phyloP scores from a whole-genome alignment of 768 basidiomycete species.

The Panaeolus cyanescens region DNA sequence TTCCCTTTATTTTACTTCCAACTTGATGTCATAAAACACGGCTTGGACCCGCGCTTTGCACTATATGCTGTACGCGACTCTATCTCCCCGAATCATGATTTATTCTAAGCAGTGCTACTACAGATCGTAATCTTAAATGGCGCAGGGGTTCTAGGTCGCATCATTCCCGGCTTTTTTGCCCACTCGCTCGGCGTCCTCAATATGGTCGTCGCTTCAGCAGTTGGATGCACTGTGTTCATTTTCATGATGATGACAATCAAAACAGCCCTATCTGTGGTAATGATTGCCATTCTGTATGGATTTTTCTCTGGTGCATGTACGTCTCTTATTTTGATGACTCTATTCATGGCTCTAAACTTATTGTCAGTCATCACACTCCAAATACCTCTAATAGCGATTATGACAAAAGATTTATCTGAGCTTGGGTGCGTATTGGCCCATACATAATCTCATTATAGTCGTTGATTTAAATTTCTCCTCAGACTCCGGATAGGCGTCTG shows the following conservation, averaged over 20 bases:
- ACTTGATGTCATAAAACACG: conserved; percentile 49
- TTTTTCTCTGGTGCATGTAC: conserved; percentile 48
- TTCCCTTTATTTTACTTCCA: conserved; percentile 61
- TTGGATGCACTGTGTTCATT: conserved; percentile 34
- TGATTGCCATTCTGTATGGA: conserved; percentile 44
- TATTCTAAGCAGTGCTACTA: background rate
- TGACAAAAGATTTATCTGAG: conserved; percentile 42
- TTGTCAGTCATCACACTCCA: conserved; percentile 39
- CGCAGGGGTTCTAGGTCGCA: conserved; percentile 47
- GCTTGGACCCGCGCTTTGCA: conserved; percentile 45
- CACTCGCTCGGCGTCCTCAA: conserved; percentile 41
- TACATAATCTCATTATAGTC: conserved; percentile 4
- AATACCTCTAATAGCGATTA: conserved; percentile 44
- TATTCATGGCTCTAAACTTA: conserved; percentile 11
- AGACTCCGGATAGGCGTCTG: background rate
- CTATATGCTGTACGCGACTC: conserved; percentile 51
- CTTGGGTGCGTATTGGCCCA: conserved; percentile 42
- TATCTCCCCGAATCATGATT: background rate
- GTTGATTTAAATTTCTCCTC: conserved; percentile 10
- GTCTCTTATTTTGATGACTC: conserved; percentile 12
- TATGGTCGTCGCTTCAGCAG: conserved; percentile 35
- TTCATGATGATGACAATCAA: conserved; percentile 44
- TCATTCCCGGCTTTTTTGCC: conserved; percentile 45
- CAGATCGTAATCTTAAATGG: conserved; percentile 57
- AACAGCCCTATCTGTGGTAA: conserved; percentile 31